phyloP scores from a whole-genome alignment of 2,329 filamentous ascomycete genomes.

The Microascus cirrosus region DNA sequence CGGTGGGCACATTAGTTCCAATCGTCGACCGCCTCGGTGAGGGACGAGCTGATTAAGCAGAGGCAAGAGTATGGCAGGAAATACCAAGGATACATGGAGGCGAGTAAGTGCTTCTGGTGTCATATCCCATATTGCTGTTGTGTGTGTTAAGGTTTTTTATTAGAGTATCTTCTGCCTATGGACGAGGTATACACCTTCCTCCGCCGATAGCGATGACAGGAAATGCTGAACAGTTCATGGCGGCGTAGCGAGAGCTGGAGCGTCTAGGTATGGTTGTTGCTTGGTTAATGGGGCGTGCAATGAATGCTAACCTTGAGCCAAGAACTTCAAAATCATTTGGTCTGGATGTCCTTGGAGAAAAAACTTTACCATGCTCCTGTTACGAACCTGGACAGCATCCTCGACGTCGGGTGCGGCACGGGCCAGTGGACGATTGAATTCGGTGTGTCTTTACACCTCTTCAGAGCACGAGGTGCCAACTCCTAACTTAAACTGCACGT shows the following conservation, averaged over 20 bases:
- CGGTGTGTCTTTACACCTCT: background rate
- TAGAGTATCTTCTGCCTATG: constrained; percentile 3
- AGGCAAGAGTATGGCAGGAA: background rate
- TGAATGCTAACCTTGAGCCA: background rate
- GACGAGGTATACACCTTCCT: background rate
- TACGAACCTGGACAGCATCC: constrained; percentile 11
- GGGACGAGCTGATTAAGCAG: constrained; percentile 1
- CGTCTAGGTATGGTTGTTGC: background rate
- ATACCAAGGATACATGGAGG: constrained; percentile 1
- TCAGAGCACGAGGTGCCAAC: background rate
- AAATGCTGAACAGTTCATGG: background rate
- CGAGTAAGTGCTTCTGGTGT: background rate
- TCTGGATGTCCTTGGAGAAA: constrained; percentile 9
- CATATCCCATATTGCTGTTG: background rate
- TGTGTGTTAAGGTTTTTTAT: background rate
- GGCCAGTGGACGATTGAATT: constrained; percentile 29
- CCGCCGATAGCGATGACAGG: background rate
- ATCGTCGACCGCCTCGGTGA: background rate
- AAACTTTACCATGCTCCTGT: constrained; percentile 6
- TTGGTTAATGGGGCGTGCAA: background rate
- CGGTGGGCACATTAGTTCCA: background rate
- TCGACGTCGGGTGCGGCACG: constrained; percentile 39
- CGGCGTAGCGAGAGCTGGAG: background rate
- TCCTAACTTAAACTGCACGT: background rate
- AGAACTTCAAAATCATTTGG: constrained; percentile 3